Evolutionary conservation across 2,329 filamentous ascomycete species (phyloP).

Genomic region (Pseudonectria foliicola): DNA sequence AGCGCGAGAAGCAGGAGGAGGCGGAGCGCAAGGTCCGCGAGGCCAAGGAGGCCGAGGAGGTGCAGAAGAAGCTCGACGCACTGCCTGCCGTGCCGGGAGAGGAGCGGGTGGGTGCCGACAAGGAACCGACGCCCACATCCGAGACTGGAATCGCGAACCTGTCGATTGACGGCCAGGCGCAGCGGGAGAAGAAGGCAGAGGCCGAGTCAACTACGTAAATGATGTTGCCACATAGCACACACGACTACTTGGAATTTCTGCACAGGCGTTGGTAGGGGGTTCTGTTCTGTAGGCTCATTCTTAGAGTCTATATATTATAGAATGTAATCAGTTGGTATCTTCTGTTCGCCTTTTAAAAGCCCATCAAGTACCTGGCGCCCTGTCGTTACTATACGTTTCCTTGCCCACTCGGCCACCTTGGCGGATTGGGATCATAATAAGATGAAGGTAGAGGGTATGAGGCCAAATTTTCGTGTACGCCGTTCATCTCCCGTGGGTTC

Average conservation of each 20-base stretch:
- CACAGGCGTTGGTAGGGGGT: slow-evolving; percentile 4
- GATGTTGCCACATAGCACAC: slow-evolving; percentile 13
- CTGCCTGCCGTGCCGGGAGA: slow-evolving; percentile 33
- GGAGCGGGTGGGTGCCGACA: slow-evolving; percentile 27
- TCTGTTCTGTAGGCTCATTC: slow-evolving; percentile 5
- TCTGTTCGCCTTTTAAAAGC: no score
- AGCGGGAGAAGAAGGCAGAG: slow-evolving; percentile 20
- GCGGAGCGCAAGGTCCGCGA: slow-evolving; percentile 40
- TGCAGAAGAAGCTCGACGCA: slow-evolving; percentile 47
- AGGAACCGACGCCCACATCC: slow-evolving; percentile 26
- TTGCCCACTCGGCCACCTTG: no score
- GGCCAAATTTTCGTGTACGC: no score
- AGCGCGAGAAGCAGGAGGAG: slow-evolving; percentile 45
- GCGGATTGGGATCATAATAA: no score
- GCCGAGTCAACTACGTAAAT: slow-evolving; percentile 9
- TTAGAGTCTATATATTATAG: slow-evolving; percentile 5
- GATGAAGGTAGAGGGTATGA: no score
- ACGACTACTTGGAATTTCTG: slow-evolving; percentile 1
- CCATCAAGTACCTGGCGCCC: no score
- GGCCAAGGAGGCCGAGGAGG: slow-evolving; percentile 38
- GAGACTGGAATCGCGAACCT: slow-evolving; percentile 31
- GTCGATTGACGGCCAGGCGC: slow-evolving; percentile 14
- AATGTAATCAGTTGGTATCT: slow-evolving; percentile 1
- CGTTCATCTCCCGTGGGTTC: no score
- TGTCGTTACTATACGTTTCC: no score